These are phyloP conservation scores for maize (Zea mays) DNA, from an alignment of 176 grass and related monocot species.

Conservation along the genomic window DNA sequence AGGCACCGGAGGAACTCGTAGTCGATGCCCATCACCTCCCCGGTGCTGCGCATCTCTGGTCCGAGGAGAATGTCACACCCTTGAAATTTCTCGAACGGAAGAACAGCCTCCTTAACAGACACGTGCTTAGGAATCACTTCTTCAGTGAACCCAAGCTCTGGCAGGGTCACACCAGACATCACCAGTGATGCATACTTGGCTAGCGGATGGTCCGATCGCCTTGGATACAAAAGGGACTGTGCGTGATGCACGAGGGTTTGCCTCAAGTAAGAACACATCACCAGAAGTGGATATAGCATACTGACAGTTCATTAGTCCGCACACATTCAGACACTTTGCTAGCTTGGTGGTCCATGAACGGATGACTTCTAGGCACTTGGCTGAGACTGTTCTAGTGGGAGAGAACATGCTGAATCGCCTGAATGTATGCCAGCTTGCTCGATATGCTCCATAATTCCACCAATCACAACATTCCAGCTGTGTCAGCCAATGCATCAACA, in stretches of 20 bases:
- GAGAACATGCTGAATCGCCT: conserved; percentile 93
- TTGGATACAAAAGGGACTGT: conserved; percentile 99
- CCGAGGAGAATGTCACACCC: conserved; percentile 98
- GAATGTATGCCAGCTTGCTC: conserved; percentile 98
- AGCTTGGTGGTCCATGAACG: conserved; percentile 85
- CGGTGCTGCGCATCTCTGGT: conserved; percentile 98
- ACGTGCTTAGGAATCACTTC: conserved; percentile 95
- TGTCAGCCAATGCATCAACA: conserved; percentile 89
- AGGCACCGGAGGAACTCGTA: conserved; percentile 82
- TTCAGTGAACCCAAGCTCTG: conserved; percentile 76
- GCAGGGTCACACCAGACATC: conserved; percentile 82
- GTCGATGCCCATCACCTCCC: conserved; percentile 98
- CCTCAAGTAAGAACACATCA: conserved; percentile 89
- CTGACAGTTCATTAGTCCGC: conserved; percentile 98
- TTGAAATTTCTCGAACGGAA: conserved; percentile 99
- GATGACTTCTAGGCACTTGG: conserved; percentile 67
- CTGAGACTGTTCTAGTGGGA: conserved; percentile 94
- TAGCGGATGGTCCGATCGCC: conserved; percentile 93
- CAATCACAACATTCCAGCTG: conserved; percentile 89
- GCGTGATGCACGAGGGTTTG: conserved; percentile 88
- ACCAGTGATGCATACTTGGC: conserved; percentile 98
- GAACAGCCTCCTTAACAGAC: conserved; percentile 93
- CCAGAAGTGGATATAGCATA: conserved; percentile 89
- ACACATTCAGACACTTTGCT: conserved; percentile 77
- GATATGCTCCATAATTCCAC: conserved; percentile 99